Conservation (phyloP, 495 filamentous ascomycete species). For the Cercophora samala region DNA sequence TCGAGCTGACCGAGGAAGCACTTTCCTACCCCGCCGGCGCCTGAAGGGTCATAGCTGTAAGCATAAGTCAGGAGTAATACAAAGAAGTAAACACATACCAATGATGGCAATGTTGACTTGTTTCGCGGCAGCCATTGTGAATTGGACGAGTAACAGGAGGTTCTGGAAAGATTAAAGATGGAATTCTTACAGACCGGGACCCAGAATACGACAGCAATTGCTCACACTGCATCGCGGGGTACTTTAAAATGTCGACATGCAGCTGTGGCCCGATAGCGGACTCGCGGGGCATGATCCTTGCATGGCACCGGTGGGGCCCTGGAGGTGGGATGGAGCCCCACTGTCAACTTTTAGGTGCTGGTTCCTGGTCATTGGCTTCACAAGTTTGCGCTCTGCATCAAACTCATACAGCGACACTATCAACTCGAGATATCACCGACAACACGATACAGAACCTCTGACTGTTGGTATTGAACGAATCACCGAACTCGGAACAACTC, state of each 20-base stretch:
- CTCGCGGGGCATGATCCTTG: slow-evolving; percentile 6
- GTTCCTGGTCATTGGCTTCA: slow-evolving; percentile 4
- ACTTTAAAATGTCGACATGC: slow-evolving; percentile 21
- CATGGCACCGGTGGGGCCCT: background rate
- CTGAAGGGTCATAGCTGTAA: slow-evolving; percentile 45
- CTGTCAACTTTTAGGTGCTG: slow-evolving; percentile 7
- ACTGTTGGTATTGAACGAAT: background rate
- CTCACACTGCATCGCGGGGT: slow-evolving; percentile 21
- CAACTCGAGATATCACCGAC: background rate
- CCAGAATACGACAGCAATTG: background rate
- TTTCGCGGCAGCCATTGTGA: slow-evolving; percentile 28
- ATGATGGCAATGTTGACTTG: slow-evolving; percentile 37
- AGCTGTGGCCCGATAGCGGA: slow-evolving; percentile 4
- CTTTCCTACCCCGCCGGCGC: slow-evolving; percentile 88
- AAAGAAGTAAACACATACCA: slow-evolving; percentile 20
- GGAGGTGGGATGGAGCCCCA: slow-evolving; percentile 7
- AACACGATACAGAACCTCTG: background rate
- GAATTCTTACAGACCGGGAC: background rate
- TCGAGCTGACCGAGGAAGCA: slow-evolving; percentile 81
- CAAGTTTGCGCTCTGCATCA: background rate
- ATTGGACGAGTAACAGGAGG: background rate
- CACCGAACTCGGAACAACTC: background rate
- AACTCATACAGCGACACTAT: background rate
- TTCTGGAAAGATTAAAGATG: slow-evolving; percentile 1
- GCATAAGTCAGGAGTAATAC: background rate